Evolutionary conservation across 495 filamentous ascomycete genomes (phyloP).

Genomic region (Halenospora varia): DNA sequence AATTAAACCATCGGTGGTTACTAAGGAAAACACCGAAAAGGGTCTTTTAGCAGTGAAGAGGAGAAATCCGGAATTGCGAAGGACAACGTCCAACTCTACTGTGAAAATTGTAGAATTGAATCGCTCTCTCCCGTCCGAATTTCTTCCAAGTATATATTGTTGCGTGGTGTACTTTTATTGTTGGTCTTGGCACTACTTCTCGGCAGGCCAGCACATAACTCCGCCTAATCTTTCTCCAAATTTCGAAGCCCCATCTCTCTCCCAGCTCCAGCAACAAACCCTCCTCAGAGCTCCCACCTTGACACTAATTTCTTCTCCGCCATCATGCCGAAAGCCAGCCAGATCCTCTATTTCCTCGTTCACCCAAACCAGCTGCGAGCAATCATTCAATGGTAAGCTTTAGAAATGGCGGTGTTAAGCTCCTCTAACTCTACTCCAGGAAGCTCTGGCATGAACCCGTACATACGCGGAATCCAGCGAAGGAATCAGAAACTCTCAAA

Average conservation of each 20-base stretch:
- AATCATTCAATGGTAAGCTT: constrained; percentile 83
- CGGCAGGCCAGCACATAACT: not conserved
- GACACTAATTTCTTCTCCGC: constrained; percentile 4
- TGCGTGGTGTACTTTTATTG: not conserved
- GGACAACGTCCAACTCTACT: not conserved
- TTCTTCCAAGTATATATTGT: not conserved
- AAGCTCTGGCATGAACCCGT: constrained; percentile 95
- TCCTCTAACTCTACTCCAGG: constrained; percentile 47
- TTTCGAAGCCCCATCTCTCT: no score
- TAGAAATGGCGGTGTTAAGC: not conserved
- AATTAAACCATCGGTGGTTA: not conserved
- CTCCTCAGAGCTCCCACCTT: no score
- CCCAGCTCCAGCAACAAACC: no score
- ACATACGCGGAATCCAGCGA: constrained; percentile 71
- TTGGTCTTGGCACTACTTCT: no score
- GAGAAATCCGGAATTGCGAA: not conserved
- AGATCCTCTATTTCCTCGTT: constrained; percentile 68
- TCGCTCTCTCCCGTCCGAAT: not conserved
- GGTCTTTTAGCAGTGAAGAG: not conserved
- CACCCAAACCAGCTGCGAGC: constrained; percentile 77
- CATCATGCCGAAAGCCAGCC: constrained; percentile 41
- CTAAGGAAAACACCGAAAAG: not conserved
- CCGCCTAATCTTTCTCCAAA: no score
- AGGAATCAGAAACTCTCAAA: constrained; percentile 69
- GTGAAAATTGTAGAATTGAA: not conserved